Percentiles rank a stretch among this genome's conserved stretches.
Conservation (phyloP, 139 green algal species). For the Zygnema circumcarinatum region DNA sequence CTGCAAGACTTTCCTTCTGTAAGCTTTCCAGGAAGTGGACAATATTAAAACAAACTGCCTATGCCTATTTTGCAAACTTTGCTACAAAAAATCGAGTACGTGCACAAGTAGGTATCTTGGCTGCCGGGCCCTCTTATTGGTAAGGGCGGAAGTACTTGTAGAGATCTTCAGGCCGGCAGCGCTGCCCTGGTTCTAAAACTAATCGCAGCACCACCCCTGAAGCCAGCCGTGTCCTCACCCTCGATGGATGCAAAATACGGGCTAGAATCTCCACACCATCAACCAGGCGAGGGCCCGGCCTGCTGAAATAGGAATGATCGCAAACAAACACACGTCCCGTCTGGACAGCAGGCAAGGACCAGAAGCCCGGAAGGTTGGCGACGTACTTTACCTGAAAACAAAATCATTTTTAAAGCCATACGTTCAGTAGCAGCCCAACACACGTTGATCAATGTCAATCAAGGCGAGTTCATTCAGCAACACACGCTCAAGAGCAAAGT, state of each 20-base stretch:
- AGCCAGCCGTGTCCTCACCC: slow-evolving; percentile 16
- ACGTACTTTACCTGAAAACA: slow-evolving; percentile 44
- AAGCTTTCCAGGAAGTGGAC: no score
- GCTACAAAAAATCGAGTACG: not conserved
- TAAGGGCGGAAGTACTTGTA: slow-evolving; percentile 40
- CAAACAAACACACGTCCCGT: slow-evolving; percentile 77
- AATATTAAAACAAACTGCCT: not conserved
- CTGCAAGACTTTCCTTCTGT: no score
- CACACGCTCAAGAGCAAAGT: not conserved
- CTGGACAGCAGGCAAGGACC: slow-evolving; percentile 83
- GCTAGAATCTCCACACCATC: slow-evolving; percentile 85
- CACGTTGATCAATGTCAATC: not conserved
- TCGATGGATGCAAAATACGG: slow-evolving; percentile 72
- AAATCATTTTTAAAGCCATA: not conserved
- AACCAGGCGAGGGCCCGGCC: slow-evolving; percentile 80
- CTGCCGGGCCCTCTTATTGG: not conserved
- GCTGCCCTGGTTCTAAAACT: slow-evolving; percentile 21
- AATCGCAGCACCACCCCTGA: slow-evolving; percentile 71
- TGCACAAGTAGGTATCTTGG: not conserved
- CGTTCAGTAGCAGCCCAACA: not conserved
- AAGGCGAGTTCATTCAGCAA: not conserved
- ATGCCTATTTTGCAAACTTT: no score
- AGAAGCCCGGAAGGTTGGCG: slow-evolving; percentile 79
- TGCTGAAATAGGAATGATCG: slow-evolving; percentile 69
- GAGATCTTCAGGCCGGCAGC: slow-evolving; percentile 30